Percentiles rank a stretch among this genome's conserved stretches.
phyloP scores from a whole-genome alignment of 73 alveolate species.

The Symbiodinium pilosum region DNA sequence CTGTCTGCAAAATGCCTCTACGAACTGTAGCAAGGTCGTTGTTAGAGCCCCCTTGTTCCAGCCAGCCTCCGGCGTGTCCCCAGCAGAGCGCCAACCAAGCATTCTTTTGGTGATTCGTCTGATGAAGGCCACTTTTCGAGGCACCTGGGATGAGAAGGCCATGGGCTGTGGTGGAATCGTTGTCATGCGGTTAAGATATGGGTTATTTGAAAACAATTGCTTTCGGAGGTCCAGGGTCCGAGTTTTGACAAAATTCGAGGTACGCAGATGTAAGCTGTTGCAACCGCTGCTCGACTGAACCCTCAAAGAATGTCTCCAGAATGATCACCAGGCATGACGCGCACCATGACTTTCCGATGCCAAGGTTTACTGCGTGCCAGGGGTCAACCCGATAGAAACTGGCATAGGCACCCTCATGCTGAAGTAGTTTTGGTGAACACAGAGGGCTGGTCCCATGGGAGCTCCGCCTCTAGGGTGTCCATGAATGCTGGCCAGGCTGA shows the following conservation, averaged over 20 bases:
- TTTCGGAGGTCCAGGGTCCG: not conserved
- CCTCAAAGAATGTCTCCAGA: not conserved
- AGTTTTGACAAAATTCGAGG: slow-evolving; percentile 5
- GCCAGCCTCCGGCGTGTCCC: not conserved
- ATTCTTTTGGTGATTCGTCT: not conserved
- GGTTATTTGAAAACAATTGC: too few species aligned
- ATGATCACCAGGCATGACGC: not conserved
- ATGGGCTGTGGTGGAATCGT: too few species aligned
- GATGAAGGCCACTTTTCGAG: not conserved
- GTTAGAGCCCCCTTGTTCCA: slow-evolving; percentile 43
- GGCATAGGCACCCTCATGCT: not conserved
- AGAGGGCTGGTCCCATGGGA: slow-evolving; percentile 14
- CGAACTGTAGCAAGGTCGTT: not conserved
- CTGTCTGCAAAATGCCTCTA: not conserved
- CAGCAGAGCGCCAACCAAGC: not conserved
- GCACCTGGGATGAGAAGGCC: not conserved
- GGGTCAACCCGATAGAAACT: not conserved
- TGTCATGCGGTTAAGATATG: too few species aligned
- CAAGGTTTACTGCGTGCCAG: slow-evolving; percentile 42
- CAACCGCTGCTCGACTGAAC: not conserved
- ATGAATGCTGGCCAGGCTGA: slow-evolving; percentile 8
- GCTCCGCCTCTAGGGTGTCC: slow-evolving; percentile 28
- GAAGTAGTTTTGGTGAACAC: not conserved
- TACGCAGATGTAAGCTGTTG: not conserved
- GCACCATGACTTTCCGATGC: slow-evolving; percentile 30